Evolutionary conservation across 768 basidiomycete genomes (phyloP).

Genomic region (Peribolospora baueri): DNA sequence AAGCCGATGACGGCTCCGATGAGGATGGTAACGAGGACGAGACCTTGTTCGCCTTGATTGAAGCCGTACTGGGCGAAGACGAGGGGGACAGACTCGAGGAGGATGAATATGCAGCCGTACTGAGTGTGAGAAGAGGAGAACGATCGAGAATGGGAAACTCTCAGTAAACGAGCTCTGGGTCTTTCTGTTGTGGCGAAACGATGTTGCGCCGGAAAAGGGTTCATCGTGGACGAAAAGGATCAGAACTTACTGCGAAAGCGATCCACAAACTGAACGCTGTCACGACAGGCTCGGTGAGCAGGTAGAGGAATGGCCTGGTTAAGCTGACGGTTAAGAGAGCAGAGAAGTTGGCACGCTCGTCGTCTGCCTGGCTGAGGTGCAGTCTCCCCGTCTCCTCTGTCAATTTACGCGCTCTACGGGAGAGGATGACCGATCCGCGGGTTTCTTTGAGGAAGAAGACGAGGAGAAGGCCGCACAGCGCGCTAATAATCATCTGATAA

Average conservation of each 20-base stretch:
- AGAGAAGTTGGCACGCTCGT: not conserved
- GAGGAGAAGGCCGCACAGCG: not conserved
- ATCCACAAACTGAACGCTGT: constrained; percentile 1
- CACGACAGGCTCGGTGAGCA: constrained; percentile 1
- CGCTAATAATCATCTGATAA: not conserved
- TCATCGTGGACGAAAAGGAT: too few species aligned
- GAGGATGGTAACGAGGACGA: constrained; percentile 1
- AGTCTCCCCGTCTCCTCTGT: constrained; percentile 1
- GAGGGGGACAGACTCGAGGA: constrained; percentile 1
- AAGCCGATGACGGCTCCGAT: not conserved
- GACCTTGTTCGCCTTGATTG: not conserved
- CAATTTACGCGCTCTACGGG: not conserved
- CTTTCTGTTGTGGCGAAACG: too few species aligned
- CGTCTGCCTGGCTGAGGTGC: not conserved
- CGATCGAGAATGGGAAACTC: too few species aligned
- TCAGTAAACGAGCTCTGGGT: too few species aligned
- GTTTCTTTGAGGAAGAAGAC: constrained; percentile 3
- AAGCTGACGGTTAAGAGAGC: not conserved
- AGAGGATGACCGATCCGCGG: not conserved
- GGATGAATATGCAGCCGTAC: not conserved
- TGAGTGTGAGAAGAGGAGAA: too few species aligned
- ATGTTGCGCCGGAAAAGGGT: too few species aligned
- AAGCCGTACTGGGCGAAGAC: constrained; percentile 2
- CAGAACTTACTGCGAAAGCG: too few species aligned
- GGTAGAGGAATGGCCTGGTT: constrained; percentile 1